phyloP scores from a whole-genome alignment of 2,329 filamentous ascomycete genomes.

The Alternaria ventricosa region DNA sequence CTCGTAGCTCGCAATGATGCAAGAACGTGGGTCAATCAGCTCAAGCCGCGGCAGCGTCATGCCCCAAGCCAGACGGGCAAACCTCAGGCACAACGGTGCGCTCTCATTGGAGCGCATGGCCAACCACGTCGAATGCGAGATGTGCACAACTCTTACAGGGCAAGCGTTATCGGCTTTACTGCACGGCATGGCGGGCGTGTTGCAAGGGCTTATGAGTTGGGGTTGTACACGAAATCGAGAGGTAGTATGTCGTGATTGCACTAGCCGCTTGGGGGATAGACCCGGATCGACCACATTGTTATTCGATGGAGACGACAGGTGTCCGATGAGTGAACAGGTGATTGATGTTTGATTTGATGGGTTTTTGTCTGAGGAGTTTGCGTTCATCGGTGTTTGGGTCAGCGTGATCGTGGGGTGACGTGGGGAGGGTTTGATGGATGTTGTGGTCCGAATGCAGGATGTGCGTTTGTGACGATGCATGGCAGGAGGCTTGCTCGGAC shows the following conservation, averaged over 20 bases:
- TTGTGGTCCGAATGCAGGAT: no score
- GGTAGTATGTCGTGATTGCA: slow-evolving; percentile 45
- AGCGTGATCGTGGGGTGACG: no score
- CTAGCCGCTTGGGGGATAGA: slow-evolving; percentile 6
- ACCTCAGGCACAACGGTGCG: background rate
- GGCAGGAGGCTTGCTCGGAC: no score
- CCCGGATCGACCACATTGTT: background rate
- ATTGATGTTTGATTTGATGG: background rate
- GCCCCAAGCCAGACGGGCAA: slow-evolving; percentile 1
- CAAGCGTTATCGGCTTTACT: slow-evolving; percentile 7
- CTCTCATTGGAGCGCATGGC: slow-evolving; percentile 25
- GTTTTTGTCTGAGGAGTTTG: background rate
- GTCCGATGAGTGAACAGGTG: no score
- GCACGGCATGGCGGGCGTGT: background rate
- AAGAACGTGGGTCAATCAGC: slow-evolving; percentile 32
- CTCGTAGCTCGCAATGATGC: slow-evolving; percentile 35
- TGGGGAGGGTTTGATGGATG: no score
- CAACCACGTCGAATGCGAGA: slow-evolving; percentile 4
- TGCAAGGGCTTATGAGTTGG: slow-evolving; percentile 7
- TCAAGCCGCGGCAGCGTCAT: slow-evolving; percentile 17
- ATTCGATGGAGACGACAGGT: background rate
- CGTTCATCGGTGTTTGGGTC: no score
- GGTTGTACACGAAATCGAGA: slow-evolving; percentile 37
- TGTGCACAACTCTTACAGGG: slow-evolving; percentile 2
- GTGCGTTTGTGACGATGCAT: no score